Conservation (phyloP, 2,329 filamentous ascomycete species). For the Aspergillus sp. region DNA sequence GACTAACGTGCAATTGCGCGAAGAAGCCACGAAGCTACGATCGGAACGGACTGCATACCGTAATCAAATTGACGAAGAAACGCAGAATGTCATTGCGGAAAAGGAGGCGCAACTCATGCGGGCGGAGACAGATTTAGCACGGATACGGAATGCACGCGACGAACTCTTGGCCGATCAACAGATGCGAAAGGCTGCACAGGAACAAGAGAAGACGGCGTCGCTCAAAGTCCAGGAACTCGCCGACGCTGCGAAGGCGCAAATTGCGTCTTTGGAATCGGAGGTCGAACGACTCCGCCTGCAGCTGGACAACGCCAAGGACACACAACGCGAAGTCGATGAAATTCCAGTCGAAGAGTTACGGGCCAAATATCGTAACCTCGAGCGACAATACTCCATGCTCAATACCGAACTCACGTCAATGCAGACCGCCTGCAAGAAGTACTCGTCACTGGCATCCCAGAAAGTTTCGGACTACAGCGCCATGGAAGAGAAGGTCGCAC, state of each 20-base stretch:
- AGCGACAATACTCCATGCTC: constrained; percentile 78
- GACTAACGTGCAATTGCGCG: constrained; percentile 77
- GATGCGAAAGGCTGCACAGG: constrained; percentile 74
- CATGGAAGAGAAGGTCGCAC: constrained; percentile 74
- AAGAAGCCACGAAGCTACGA: constrained; percentile 81
- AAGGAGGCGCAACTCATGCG: constrained; percentile 78
- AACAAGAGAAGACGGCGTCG: constrained; percentile 68
- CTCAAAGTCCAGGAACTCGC: constrained; percentile 78
- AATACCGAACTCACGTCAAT: constrained; percentile 86
- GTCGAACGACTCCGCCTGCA: constrained; percentile 66
- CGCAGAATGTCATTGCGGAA: constrained; percentile 69
- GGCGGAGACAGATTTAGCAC: constrained; percentile 79
- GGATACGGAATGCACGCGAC: constrained; percentile 80
- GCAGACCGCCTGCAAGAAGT: constrained; percentile 87
- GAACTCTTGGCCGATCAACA: constrained; percentile 79
- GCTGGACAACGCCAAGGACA: constrained; percentile 47
- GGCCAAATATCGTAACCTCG: constrained; percentile 69
- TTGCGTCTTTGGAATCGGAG: constrained; percentile 78
- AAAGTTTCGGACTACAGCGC: constrained; percentile 76
- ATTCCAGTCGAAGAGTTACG: constrained; percentile 70
- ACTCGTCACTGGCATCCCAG: constrained; percentile 78
- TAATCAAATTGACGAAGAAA: constrained; percentile 76
- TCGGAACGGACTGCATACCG: constrained; percentile 82
- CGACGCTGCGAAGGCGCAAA: constrained; percentile 75
- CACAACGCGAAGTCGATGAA: constrained; percentile 52